Percentiles rank a stretch among this genome's conserved stretches.
phyloP scores from a whole-genome alignment of 2,329 filamentous ascomycete species.

The Emergomyces orientalis region DNA sequence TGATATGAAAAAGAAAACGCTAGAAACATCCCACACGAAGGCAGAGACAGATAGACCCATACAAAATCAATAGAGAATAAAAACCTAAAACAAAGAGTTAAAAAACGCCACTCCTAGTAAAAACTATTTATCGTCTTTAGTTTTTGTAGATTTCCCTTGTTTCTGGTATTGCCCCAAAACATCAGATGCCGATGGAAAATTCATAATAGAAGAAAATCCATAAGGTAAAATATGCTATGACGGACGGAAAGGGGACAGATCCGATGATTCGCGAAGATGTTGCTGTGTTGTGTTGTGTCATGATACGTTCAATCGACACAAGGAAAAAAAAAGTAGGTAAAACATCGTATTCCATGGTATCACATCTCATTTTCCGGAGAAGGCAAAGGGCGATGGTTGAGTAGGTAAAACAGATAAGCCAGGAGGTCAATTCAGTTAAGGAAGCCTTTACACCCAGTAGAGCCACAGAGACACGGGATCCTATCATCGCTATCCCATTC shows the following conservation, averaged over 20 bases:
- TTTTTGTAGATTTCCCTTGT: background rate
- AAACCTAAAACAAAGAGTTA: background rate
- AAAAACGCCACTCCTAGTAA: slow-evolving; percentile 1
- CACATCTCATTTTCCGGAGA: background rate
- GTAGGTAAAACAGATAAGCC: slow-evolving; percentile 2
- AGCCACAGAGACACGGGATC: slow-evolving; percentile 94
- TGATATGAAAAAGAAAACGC: background rate
- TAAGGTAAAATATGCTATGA: background rate
- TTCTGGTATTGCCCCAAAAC: background rate
- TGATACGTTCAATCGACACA: background rate
- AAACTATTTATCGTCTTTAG: background rate
- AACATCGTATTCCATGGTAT: background rate
- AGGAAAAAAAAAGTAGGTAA: background rate
- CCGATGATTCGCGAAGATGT: background rate
- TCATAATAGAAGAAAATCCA: background rate
- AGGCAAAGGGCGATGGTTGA: background rate
- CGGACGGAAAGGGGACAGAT: background rate
- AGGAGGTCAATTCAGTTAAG: slow-evolving; percentile 59
- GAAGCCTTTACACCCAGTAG: slow-evolving; percentile 94
- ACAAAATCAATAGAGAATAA: background rate
- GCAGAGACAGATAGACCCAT: background rate
- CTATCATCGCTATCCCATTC: slow-evolving; percentile 91
- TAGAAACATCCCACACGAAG: background rate
- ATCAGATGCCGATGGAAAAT: background rate
- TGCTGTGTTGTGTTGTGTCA: background rate